These are phyloP conservation scores for baker's yeast (Saccharomyces cerevisiae) DNA, from an alignment of 805 yeast species.

Conservation along the genomic window DNA sequence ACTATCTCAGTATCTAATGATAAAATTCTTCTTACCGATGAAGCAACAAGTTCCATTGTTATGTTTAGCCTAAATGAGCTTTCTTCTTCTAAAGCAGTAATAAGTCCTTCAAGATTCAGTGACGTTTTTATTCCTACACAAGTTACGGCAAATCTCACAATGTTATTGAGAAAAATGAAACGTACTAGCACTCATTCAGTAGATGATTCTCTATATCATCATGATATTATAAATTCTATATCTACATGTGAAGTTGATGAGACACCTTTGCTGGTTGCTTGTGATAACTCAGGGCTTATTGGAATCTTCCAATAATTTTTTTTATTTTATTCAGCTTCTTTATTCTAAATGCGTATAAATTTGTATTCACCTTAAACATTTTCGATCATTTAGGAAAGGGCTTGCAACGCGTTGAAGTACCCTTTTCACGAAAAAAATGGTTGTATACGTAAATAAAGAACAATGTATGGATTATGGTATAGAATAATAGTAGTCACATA, in stretches of 20 bases:
- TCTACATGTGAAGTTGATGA: background rate
- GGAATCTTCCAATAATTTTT: constrained; percentile 4
- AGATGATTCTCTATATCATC: constrained; percentile 1
- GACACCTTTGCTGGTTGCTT: constrained; percentile 8
- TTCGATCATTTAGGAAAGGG: background rate
- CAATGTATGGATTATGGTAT: background rate
- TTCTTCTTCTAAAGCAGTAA: constrained; percentile 6
- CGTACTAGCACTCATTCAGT: background rate
- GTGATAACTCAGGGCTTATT: constrained; percentile 19
- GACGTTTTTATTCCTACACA: constrained; percentile 9
- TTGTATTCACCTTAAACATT: background rate
- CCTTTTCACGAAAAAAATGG: background rate
- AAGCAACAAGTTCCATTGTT: constrained; percentile 12
- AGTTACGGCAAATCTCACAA: constrained; percentile 17
- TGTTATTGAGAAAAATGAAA: constrained; percentile 7
- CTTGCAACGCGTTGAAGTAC: background rate
- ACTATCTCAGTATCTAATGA: constrained; percentile 8
- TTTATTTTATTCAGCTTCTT: background rate
- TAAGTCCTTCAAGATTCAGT: constrained; percentile 2
- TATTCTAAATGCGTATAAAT: background rate
- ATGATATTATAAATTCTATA: constrained; percentile 6
- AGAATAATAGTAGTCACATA: background rate
- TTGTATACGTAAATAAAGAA: background rate
- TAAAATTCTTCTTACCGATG: constrained; percentile 14
- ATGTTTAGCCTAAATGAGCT: constrained; percentile 12